Evolutionary conservation across 2,329 filamentous ascomycete species (phyloP).

Genomic region (Diaporthe citriasiana): DNA sequence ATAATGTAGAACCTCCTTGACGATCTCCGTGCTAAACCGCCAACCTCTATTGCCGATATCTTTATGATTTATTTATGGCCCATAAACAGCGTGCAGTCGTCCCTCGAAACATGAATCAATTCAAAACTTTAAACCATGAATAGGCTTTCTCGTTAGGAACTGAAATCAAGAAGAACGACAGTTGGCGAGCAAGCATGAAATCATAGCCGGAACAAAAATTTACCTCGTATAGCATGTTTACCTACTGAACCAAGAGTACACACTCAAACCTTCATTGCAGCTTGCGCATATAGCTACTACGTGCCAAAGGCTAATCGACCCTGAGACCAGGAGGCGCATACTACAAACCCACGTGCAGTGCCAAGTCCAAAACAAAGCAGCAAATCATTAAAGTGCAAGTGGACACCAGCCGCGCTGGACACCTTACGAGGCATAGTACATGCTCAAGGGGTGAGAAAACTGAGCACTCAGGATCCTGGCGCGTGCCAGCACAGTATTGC

Average conservation of each 20-base stretch:
- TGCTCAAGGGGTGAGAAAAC: not conserved
- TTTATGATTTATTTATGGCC: not conserved
- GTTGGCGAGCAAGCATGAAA: not conserved
- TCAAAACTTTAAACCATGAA: not conserved
- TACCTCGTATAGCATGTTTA: not conserved
- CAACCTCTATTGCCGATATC: not conserved
- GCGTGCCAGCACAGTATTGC: slow-evolving; percentile 1
- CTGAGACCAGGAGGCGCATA: not conserved
- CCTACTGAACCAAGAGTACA: not conserved
- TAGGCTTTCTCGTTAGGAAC: not conserved
- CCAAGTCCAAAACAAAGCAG: slow-evolving; percentile 6
- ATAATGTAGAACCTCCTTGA: not conserved
- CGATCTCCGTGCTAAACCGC: not conserved
- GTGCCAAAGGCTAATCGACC: not conserved
- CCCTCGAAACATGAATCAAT: not conserved
- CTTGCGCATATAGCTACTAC: not conserved
- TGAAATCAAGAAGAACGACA: not conserved
- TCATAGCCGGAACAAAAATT: not conserved
- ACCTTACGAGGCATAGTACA: slow-evolving; percentile 23
- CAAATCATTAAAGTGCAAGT: not conserved
- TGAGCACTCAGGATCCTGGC: not conserved
- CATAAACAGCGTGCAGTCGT: not conserved
- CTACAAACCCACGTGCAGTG: slow-evolving; percentile 16
- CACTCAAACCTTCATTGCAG: not conserved
- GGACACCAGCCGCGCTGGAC: slow-evolving; percentile 17